phyloP scores from a whole-genome alignment of 2,329 filamentous ascomycete genomes.

The Aspergillus sp. region DNA sequence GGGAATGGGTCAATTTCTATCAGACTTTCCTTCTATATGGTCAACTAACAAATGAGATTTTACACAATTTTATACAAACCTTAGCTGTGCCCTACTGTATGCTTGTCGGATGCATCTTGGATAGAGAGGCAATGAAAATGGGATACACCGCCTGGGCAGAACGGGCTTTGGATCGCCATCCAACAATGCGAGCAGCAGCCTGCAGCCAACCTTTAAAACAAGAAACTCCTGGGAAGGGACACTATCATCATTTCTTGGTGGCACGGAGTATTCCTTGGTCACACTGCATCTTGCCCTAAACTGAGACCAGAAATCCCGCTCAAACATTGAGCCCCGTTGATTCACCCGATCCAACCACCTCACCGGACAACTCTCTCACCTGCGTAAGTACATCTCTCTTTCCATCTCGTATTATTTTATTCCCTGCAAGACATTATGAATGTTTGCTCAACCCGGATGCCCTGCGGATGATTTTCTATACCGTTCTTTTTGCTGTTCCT shows the following conservation, averaged over 20 bases:
- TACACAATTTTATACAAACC: not conserved
- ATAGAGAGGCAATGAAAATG: not conserved
- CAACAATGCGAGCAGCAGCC: not conserved
- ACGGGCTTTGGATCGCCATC: constrained; percentile 8
- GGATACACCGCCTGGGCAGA: constrained; percentile 12
- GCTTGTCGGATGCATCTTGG: not conserved
- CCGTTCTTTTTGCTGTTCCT: not conserved
- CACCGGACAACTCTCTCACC: not conserved
- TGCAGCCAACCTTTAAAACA: not conserved
- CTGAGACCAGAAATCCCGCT: not conserved
- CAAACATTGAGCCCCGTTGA: not conserved
- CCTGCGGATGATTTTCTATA: not conserved
- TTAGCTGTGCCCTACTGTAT: not conserved
- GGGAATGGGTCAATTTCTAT: not conserved
- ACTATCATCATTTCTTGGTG: constrained; percentile 1
- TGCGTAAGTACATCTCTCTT: constrained; percentile 6
- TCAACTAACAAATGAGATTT: not conserved
- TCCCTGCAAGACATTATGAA: not conserved
- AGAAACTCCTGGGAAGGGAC: not conserved
- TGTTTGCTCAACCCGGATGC: not conserved
- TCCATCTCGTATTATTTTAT: constrained; percentile 3
- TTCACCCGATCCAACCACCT: not conserved
- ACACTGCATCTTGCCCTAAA: constrained; percentile 5
- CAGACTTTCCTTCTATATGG: not conserved
- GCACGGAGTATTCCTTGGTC: constrained; percentile 6